These are phyloP conservation scores for Linum usitatissimum DNA, from an alignment of 345 rosid species.

Conservation along the genomic window DNA sequence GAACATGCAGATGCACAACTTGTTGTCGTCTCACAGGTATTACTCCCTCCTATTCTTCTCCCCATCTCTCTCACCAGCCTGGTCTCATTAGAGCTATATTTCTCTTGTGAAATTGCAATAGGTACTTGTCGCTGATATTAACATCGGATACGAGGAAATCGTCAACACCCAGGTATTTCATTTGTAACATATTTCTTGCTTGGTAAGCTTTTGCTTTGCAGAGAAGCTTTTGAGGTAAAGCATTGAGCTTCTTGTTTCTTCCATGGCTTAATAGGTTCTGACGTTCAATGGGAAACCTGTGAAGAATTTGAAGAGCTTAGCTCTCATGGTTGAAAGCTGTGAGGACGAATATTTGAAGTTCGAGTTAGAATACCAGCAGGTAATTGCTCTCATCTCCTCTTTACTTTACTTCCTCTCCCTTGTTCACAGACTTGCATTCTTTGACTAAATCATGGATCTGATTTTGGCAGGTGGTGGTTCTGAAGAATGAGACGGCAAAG, in stretches of 20 bases:
- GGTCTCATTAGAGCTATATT: neutral
- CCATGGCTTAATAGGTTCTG: constrained; percentile 38
- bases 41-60: neutral
- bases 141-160: constrained; percentile 89
- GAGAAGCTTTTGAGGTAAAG: constrained; percentile 2
- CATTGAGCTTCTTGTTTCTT: constrained; percentile 3
- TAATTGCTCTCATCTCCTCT: constrained; percentile 15
- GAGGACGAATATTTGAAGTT: constrained; percentile 66
- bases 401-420: neutral
- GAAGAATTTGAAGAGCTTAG: constrained; percentile 71
- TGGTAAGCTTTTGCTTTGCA: neutral
- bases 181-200: neutral
- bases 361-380: constrained; percentile 84
- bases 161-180: constrained; percentile 69
- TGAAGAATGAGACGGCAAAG: constrained; percentile 57
- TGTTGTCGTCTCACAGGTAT: constrained; percentile 85
- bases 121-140: constrained; percentile 93
- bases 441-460: neutral
- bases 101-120: constrained; percentile 17
- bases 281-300: constrained; percentile 82
- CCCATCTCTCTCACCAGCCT: constrained; percentile 7
- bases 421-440: neutral
- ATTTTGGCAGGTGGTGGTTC: constrained; percentile 51
- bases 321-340: constrained; percentile 74
- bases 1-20: constrained; percentile 75